Evolutionary conservation across 2,329 filamentous ascomycete genomes (phyloP), one percentile per base, ranked within the genome.

Genomic region (Xylariales sp.): DNA sequence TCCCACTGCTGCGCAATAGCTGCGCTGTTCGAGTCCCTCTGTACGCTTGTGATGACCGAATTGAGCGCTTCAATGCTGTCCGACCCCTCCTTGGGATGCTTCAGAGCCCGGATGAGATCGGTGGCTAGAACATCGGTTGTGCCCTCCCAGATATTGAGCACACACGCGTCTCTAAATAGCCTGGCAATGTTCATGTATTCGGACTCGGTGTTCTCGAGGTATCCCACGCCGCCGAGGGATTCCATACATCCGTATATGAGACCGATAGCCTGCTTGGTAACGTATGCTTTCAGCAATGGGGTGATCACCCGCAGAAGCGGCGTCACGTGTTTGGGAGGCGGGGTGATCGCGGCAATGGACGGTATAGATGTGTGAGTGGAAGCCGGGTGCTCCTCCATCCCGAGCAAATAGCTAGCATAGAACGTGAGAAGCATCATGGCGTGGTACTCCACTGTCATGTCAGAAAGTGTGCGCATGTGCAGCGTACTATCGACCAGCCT

Each of bases 71-170:
- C 76, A 3, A 84, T 67, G 41, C 77, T 79, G 9, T 76, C 78
- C 10, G 63, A 73, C 3, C 80, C 84, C 1, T 68, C 75, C 30
- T 77, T 77, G 0, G 81, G 77, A 41, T 86, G 83, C 68, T 85
- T 85, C 49, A 87, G 65, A 0, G 83, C 82, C 23, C 84, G 76
- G 14, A 86, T 68, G 16, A 84, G 80, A 67, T 86, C 85, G 1
- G 81, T 82, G 4, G 87, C 87, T 63, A 93, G 82, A 5, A 93
- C 89, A 73, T 92, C 90, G 0, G 90, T 92, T 0, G 74, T 74
- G 6, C 73, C 72, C 52, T 75, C 73, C 73, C 73, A 75, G 55
- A 75, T 75, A 12, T 66, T 71, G 18, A 70, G 62, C 32, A 70
- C 70, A n/a, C 69, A 66, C 0, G 81, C 82, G 69, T 89, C 87